A percentile compares a stretch with the other conserved stretches of the same genome.
phyloP scores from a whole-genome alignment of 139 green algal genomes.

The Chlorella sp. region DNA sequence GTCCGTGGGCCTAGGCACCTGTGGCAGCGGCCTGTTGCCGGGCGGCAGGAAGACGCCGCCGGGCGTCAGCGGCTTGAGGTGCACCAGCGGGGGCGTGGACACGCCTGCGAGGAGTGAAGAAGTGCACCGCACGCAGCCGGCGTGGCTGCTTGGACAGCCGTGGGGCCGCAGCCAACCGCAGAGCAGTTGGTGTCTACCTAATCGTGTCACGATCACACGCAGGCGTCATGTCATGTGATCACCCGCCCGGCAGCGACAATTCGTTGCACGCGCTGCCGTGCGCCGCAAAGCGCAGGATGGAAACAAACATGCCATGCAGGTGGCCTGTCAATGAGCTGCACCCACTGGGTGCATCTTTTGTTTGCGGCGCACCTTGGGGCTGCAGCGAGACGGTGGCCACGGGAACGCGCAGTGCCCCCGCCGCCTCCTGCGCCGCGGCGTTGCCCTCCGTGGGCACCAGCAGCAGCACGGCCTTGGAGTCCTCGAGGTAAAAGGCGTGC shows the following conservation, averaged over 20 bases:
- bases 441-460: slow-evolving; percentile 48
- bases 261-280: background rate
- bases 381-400: slow-evolving; percentile 13
- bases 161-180: no score
- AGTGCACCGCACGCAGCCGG: no score
- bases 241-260: no score
- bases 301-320: background rate
- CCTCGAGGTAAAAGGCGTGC: slow-evolving; percentile 68
- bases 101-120: no score
- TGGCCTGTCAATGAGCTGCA: no score
- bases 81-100: background rate
- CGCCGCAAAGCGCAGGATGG: background rate
- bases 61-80: background rate
- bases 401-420: slow-evolving; percentile 20
- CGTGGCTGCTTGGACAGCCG: no score
- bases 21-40: background rate
- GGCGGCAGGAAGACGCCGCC: background rate
- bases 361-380: slow-evolving; percentile 6
- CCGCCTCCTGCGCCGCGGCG: slow-evolving; percentile 33
- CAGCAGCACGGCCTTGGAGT: slow-evolving; percentile 55
- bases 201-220: no score
- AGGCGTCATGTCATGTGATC: no score
- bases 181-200: no score
- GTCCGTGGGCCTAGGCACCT: slow-evolving; percentile 37
- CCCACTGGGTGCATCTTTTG: no score